Evolutionary conservation across 805 yeast genomes (phyloP).

Genomic region (Pichia insulana): DNA sequence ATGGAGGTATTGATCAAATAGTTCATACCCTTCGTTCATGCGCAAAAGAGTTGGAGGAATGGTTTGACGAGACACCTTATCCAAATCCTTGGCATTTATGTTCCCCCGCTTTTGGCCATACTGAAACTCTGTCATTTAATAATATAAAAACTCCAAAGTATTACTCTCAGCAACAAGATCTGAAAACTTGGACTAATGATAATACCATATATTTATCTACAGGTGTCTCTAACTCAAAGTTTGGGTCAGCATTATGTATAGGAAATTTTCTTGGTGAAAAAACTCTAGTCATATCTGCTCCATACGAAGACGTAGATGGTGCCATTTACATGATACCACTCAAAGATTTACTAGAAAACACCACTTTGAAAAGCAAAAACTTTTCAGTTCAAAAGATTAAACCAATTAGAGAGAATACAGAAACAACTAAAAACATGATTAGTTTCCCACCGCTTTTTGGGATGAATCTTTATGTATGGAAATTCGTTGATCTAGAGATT

Average conservation of each 20-base stretch:
- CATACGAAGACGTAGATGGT: constrained; percentile 36
- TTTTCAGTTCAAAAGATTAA: no score
- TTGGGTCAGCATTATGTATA: constrained; percentile 37
- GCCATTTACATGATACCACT: constrained; percentile 38
- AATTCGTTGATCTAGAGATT: constrained; percentile 24
- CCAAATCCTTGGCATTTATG: constrained; percentile 30
- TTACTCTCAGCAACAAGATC: no score
- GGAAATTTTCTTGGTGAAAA: constrained; percentile 33
- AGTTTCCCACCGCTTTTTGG: constrained; percentile 36
- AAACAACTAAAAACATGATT: background rate
- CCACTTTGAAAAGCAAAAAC: background rate
- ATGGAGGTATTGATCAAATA: constrained; percentile 48
- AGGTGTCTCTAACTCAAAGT: constrained; percentile 28
- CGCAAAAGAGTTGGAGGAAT: constrained; percentile 27
- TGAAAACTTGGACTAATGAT: background rate
- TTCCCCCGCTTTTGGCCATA: constrained; percentile 12
- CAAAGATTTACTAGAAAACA: constrained; percentile 17
- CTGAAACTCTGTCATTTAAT: no score
- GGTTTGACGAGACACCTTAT: constrained; percentile 30
- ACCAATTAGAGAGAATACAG: no score
- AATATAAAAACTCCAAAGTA: no score
- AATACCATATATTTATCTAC: constrained; percentile 11
- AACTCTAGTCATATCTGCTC: constrained; percentile 44
- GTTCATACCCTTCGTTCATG: constrained; percentile 33
- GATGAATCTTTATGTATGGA: constrained; percentile 26